phyloP scores from a whole-genome alignment of 2,329 filamentous ascomycete genomes.

The Penicillium sclerotigenum region DNA sequence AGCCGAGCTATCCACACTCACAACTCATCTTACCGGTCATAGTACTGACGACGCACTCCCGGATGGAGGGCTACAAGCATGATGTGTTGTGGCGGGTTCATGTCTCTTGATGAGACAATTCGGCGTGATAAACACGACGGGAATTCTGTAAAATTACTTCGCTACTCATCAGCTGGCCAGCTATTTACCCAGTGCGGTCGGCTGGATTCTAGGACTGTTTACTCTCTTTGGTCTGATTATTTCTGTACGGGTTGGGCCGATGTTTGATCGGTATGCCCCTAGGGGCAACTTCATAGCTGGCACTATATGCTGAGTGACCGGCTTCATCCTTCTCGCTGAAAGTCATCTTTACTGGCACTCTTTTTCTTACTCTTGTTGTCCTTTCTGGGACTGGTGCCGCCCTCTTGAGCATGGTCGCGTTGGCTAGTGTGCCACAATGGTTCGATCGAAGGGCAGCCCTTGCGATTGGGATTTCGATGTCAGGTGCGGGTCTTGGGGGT shows the following conservation, averaged over 20 bases:
- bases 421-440: constrained; percentile 43
- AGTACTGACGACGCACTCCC: constrained; percentile 25
- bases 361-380: constrained; percentile 43
- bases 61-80: constrained; percentile 36
- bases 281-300: constrained; percentile 42
- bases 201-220: constrained; percentile 52
- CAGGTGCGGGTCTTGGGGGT: constrained; percentile 40
- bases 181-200: constrained; percentile 47
- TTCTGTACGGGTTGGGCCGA: constrained; percentile 49
- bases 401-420: constrained; percentile 38
- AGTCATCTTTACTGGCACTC: constrained; percentile 52
- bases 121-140: constrained; percentile 52
- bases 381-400: constrained; percentile 38
- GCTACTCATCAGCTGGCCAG: constrained; percentile 44
- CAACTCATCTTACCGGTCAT: constrained; percentile 21
- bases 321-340: constrained; percentile 48
- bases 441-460: constrained; percentile 40
- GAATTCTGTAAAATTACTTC: constrained; percentile 50
- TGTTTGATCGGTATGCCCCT: constrained; percentile 52
- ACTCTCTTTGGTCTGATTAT: constrained; percentile 46
- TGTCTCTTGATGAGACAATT: constrained; percentile 40
- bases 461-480: constrained; percentile 42
- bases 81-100: constrained; percentile 38
- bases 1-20: constrained; percentile 17
- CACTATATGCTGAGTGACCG: constrained; percentile 37